Evolutionary conservation across 352 stramenopile species (phyloP).

Genomic region (Globisporangium cederbergense): DNA sequence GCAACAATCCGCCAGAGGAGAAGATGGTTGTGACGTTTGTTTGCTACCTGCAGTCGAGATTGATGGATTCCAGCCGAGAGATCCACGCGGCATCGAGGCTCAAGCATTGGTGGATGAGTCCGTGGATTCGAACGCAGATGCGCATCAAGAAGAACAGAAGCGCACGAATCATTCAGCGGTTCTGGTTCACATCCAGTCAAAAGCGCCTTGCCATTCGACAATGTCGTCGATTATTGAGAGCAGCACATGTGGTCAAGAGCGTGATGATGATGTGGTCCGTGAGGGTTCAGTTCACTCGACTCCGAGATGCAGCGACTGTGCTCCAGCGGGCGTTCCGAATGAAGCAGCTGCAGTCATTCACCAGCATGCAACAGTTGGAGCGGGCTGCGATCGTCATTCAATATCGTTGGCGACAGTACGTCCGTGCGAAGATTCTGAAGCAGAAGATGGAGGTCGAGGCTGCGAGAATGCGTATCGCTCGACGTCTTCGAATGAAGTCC

Average conservation of each 20-base stretch:
- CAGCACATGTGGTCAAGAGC: conserved; percentile 49
- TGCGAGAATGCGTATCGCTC: conserved; percentile 21
- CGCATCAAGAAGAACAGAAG: conserved; percentile 53
- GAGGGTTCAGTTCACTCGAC: conserved; percentile 25
- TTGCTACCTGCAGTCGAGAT: conserved; percentile 91
- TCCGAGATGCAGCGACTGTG: conserved; percentile 28
- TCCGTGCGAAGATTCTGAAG: conserved; percentile 18
- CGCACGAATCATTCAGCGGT: conserved; percentile 62
- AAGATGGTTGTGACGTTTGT: conserved; percentile 94
- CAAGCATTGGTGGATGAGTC: conserved; percentile 80
- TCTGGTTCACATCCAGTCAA: conserved; percentile 80
- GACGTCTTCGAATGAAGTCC: conserved; percentile 25
- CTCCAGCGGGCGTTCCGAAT: conserved; percentile 36
- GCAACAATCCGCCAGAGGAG: conserved; percentile 88
- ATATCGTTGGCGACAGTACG: conserved; percentile 29
- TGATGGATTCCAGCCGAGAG: conserved; percentile 93
- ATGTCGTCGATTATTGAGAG: conserved; percentile 57
- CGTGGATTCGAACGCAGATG: conserved; percentile 47
- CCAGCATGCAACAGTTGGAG: conserved; percentile 14
- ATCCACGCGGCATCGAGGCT: conserved; percentile 87
- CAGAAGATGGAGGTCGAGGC: conserved; percentile 16
- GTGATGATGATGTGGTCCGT: conserved; percentile 25
- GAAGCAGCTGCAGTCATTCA: conserved; percentile 17
- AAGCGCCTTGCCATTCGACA: conserved; percentile 70
- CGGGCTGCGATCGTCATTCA: conserved; percentile 27